Evolutionary conservation across 2,329 filamentous ascomycete species (phyloP), one percentile per base, ranked within the genome.

Genomic region (Penicillium sp.): DNA sequence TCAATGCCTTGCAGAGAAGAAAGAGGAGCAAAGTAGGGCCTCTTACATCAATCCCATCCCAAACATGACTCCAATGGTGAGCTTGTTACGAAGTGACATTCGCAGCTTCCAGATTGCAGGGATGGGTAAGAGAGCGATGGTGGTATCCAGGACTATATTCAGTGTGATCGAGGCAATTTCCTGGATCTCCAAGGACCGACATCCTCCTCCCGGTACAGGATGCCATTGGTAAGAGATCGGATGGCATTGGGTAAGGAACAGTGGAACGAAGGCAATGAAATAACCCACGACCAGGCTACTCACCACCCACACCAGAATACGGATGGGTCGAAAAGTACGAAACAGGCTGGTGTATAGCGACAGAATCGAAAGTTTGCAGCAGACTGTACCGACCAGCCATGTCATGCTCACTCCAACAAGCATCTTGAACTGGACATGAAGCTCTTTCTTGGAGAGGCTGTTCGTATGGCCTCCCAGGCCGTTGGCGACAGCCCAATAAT

Each of bases 231-330:
- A 46, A 5, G 51, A 54, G 25, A 54, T 40, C 1, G 51, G 51
- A 26, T 54, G 49, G 39, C 49, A 49, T 25, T 54, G 49, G 1
- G 51, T 54, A 9, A 54, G 49, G 26, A 49, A 51, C 0, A 49
- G 24, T 3, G 49, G 46, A 8, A 54, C 29, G 13, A 52, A 49
- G 1, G 41, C 38, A 18, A 54, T 39, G 32, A 54, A 54, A 32
- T 52, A 54, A 18, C 34, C 46, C 7, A 39, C 29, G 4, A 54
- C 43, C 4, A 54, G 33, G 8, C 48, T 37, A 33, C 49, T 45
- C 7, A 48, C 46, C 9, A 50, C 39, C 35, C 40, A 49, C n/a
- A 51, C 47, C 27, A 51, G 33, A 11, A 49, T 51, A 7, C 51
- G 49, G 13, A 54, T 45, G 1, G 40, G 38, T 7, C 46, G 51